phyloP scores from a whole-genome alignment of 139 green algal species.

The Ulvella scutata region DNA sequence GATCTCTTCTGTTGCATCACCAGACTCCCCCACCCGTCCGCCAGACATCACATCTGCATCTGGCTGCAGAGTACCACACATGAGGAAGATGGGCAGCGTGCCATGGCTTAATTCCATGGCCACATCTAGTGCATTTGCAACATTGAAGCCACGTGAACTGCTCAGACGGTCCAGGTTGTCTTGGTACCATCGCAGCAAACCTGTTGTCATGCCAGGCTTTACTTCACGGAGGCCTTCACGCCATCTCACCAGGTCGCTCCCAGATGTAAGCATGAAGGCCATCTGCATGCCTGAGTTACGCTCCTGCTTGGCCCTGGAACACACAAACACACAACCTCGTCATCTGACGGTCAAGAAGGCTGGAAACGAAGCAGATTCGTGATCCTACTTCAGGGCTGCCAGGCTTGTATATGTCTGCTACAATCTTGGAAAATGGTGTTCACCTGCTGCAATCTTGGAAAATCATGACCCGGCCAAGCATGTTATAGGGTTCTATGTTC shows the following conservation, averaged over 20 bases:
- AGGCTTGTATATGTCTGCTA: too few relatives aligned
- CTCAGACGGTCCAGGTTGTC: background rate
- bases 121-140: slow-evolving; percentile 2
- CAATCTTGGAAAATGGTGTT: too few relatives aligned
- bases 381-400: too few relatives aligned
- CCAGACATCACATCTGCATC: background rate
- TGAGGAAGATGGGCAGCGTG: background rate
- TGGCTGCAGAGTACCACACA: background rate
- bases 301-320: background rate
- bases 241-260: background rate
- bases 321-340: too few relatives aligned
- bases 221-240: background rate
- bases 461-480: too few relatives aligned
- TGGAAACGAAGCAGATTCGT: too few relatives aligned
- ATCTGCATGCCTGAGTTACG: background rate
- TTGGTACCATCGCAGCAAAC: background rate
- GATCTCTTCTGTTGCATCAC: background rate
- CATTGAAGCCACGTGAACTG: background rate
- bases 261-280: background rate
- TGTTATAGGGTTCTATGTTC: too few relatives aligned
- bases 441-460: too few relatives aligned
- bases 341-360: too few relatives aligned
- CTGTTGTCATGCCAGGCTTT: background rate
- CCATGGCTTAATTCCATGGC: background rate
- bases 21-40: too few relatives aligned